Conservation (phyloP, 495 filamentous ascomycete genomes). For the Bacidia rubella region DNA sequence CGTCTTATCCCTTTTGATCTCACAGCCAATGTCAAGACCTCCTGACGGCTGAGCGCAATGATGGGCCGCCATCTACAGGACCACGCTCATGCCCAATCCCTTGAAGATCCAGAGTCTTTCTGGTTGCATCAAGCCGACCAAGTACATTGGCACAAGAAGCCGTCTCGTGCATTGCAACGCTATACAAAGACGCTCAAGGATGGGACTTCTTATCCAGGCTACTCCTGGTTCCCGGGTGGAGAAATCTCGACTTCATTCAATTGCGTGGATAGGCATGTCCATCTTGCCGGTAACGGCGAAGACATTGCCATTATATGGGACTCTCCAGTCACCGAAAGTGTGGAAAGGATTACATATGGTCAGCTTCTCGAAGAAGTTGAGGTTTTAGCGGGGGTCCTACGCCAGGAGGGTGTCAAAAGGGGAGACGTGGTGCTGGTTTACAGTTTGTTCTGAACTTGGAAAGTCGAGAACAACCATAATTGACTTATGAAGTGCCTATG, state of each 20-base stretch:
- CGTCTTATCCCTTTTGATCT: too few relatives aligned
- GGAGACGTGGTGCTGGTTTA: conserved; percentile 91
- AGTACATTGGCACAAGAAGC: conserved; percentile 68
- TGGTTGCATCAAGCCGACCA: conserved; percentile 63
- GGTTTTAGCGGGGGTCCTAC: conserved; percentile 65
- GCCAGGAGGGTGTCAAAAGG: conserved; percentile 69
- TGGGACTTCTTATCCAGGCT: conserved; percentile 41
- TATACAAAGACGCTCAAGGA: conserved; percentile 35
- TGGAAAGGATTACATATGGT: conserved; percentile 57
- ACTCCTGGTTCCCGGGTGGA: conserved; percentile 83
- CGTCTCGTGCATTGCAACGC: conserved; percentile 32
- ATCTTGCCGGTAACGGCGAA: conserved; percentile 54
- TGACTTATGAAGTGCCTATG: conserved; percentile 55
- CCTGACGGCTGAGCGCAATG: conserved; percentile 3
- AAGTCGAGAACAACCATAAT: not conserved
- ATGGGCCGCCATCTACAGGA: conserved; percentile 35
- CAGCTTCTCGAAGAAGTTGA: conserved; percentile 74
- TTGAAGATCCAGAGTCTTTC: conserved; percentile 49
- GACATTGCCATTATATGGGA: conserved; percentile 74
- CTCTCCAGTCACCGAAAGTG: conserved; percentile 66
- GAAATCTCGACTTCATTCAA: conserved; percentile 86
- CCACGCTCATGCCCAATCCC: conserved; percentile 26
- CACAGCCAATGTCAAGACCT: too few relatives aligned
- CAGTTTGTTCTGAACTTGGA: conserved; percentile 39
- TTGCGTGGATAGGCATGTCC: conserved; percentile 78